Base-by-base conservation (phyloP, 495 filamentous ascomycete genomes). In the Podospora tetraspora region DNA sequence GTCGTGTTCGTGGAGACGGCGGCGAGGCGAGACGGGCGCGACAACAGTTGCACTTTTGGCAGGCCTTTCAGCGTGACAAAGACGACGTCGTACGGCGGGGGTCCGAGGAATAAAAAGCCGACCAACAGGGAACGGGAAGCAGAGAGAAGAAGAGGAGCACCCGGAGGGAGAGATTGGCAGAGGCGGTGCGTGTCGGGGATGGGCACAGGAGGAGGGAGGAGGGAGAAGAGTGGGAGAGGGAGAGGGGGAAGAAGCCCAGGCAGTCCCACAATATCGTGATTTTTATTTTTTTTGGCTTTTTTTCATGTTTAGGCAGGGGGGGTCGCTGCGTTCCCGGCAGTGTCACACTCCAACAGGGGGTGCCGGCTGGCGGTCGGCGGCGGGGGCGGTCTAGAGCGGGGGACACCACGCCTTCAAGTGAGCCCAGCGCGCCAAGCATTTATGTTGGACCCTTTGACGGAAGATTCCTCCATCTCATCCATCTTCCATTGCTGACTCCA, bases 141-240 rank as follows among this genome's bases (percentile, higher is more conserved):
- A 71, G 63, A 73, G 67, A 76, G 43, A 70, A 75, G 75, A 78
- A 77, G 70, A 77, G 72, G 72, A 74, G 75, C 73, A 74, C 75
- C 76, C 73, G 68, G 37, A 66, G 73, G 76, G 75, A 72, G 66
- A 59, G 34, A 74, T 78, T 78, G 76, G 69, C 76, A 72, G 70
- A 76, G 76, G 76, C 76, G 76, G 76, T 76, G 76, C 76, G 76
- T 72, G 73, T 66, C 69, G 74, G 62, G 67, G 62, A 37, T 68
- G 67, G 70, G 72, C 69, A 60, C 66, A 43, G 67, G 61, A 63
- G 57, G 67, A 63, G 59, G 24, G 64, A 61, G 62, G 62, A 68
- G 62, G 52, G 67, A 34, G 63, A 66, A 57, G 59, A 60, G 52
- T 57, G 63, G 62, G 66, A 57, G 52, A 37, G 61, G 62, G 57